A percentile compares a stretch with the other conserved stretches of the same genome.
Conservation (phyloP, 106 monocot species). For the Xerophyta viscosa region DNA sequence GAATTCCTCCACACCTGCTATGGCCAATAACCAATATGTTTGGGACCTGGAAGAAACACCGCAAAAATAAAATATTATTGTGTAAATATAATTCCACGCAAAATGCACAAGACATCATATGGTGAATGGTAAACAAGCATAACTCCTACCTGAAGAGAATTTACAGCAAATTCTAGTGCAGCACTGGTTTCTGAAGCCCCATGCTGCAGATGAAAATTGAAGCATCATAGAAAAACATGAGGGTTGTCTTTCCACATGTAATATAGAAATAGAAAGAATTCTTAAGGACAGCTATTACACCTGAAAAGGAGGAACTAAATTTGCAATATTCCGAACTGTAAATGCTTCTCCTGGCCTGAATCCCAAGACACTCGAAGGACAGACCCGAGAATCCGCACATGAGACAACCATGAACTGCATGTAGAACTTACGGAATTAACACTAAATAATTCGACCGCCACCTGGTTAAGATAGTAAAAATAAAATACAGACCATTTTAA, state of each 20-base stretch:
- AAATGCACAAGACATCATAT: no score
- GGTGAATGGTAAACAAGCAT: no score
- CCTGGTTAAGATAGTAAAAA: no score
- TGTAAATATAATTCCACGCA: not conserved
- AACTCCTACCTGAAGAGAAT: conserved; percentile 57
- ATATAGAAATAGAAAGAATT: no score
- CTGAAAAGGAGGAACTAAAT: conserved; percentile 91
- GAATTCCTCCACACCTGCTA: conserved; percentile 94
- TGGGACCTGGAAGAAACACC: conserved; percentile 36
- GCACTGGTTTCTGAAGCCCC: conserved; percentile 89
- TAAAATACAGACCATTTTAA: no score
- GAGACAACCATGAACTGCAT: conserved; percentile 96
- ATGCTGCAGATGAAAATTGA: conserved; percentile 38
- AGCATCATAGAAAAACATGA: not conserved
- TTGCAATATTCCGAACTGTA: conserved; percentile 85
- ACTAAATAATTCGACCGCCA: no score
- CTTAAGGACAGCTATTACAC: conserved; percentile 17
- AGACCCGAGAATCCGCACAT: conserved; percentile 97
- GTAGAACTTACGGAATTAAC: conserved; percentile 9
- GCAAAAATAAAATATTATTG: no score
- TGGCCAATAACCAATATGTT: conserved; percentile 92
- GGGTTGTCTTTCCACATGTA: not conserved
- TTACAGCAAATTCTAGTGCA: conserved; percentile 95
- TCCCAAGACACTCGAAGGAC: conserved; percentile 78
- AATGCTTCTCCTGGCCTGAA: conserved; percentile 97